A percentile compares a stretch with the other conserved stretches of the same genome.
Conservation (phyloP, 2,329 filamentous ascomycete genomes). For the Colletotrichum karsti region DNA sequence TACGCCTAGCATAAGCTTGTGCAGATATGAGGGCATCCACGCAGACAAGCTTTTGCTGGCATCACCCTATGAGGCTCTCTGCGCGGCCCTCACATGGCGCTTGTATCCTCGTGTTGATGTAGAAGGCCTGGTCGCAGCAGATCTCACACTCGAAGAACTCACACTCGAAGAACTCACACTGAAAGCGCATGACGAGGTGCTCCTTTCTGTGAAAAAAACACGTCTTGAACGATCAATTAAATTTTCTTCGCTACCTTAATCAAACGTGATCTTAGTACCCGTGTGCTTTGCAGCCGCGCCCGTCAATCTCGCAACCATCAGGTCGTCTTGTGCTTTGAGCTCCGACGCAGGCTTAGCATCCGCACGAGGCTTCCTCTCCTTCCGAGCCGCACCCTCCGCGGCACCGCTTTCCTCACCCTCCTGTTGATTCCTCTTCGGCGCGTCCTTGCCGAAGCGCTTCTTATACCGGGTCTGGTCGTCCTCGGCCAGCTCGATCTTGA, state of each 20-base stretch:
- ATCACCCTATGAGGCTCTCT: too few relatives aligned
- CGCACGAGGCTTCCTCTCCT: constrained; percentile 45
- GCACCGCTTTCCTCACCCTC: constrained; percentile 35
- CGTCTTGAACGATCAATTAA: background rate
- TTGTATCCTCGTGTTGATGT: too few relatives aligned
- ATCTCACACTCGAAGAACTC: too few relatives aligned
- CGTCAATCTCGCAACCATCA: constrained; percentile 70
- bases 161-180: too few relatives aligned
- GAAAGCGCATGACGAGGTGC: too few relatives aligned
- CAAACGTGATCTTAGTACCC: constrained; percentile 86
- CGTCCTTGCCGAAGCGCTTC: constrained; percentile 88
- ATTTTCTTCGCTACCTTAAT: constrained; percentile 51
- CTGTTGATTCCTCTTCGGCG: constrained; percentile 48
- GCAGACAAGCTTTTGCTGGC: too few relatives aligned
- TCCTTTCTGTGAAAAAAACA: too few relatives aligned
- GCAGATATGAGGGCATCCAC: too few relatives aligned
- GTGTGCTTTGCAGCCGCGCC: constrained; percentile 81
- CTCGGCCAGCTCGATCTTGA: constrained; percentile 94
- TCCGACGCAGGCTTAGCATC: constrained; percentile 32
- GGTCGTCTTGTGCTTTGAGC: constrained; percentile 54
- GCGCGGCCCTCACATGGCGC: too few relatives aligned
- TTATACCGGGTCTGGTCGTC: constrained; percentile 90
- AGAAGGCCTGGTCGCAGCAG: too few relatives aligned
- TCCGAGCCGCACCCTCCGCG: constrained; percentile 27
- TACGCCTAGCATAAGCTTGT: too few relatives aligned